Percentiles rank a stretch among this genome's conserved stretches.
Conservation (phyloP, 2,329 filamentous ascomycete species). For the Sarocladium strictum region DNA sequence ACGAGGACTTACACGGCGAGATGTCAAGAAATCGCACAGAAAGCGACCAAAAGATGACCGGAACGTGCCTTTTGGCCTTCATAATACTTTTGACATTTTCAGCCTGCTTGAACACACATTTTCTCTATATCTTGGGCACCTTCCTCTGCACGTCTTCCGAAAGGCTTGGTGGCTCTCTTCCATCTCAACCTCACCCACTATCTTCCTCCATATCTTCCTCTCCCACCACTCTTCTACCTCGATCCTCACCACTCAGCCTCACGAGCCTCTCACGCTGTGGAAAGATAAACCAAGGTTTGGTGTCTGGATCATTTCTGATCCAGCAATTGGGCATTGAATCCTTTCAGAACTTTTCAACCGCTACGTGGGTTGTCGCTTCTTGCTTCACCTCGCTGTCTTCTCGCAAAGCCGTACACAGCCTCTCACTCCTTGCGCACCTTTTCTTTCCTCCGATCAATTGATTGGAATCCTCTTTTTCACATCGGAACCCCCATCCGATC, state of each 20-base stretch:
- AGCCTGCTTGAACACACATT: too few species aligned
- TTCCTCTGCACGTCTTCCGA: too few species aligned
- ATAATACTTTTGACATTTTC: too few species aligned
- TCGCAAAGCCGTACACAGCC: too few species aligned
- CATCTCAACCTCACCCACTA: slow-evolving; percentile 1
- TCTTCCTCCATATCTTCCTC: background rate
- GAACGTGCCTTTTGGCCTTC: background rate
- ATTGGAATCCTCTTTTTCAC: background rate
- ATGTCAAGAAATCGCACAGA: background rate
- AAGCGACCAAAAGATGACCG: background rate
- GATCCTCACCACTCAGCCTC: background rate
- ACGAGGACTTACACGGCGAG: background rate
- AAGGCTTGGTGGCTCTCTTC: background rate
- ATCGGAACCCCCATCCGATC: background rate
- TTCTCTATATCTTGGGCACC: too few species aligned
- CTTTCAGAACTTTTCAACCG: too few species aligned
- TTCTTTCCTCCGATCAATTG: background rate
- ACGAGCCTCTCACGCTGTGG: background rate
- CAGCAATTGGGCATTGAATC: background rate
- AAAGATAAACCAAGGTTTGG: background rate
- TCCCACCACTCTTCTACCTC: background rate
- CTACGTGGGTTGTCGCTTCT: too few species aligned
- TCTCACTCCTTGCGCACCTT: background rate
- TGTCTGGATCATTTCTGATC: background rate
- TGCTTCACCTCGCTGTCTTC: too few species aligned